Conservation (phyloP, 192 early-diverging fungal genomes). For the Funneliformis mosseae region DNA sequence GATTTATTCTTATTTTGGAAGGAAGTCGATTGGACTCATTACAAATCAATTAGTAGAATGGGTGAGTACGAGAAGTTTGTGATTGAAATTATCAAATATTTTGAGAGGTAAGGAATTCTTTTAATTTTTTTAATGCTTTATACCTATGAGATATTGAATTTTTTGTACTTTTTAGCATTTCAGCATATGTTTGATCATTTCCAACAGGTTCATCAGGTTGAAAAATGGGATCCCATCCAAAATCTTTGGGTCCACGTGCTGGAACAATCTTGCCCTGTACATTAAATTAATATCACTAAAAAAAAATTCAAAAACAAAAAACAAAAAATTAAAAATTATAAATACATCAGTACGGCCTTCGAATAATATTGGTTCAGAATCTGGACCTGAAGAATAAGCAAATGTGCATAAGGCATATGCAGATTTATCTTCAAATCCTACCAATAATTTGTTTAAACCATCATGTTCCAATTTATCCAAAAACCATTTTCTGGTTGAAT, state of each 20-base stretch:
- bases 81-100: background rate
- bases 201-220: slow-evolving; percentile 87
- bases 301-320: background rate
- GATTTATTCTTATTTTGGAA: slow-evolving; percentile 10
- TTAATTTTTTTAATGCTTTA: slow-evolving; percentile 72
- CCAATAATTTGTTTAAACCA: slow-evolving; percentile 78
- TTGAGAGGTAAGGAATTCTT: slow-evolving; percentile 28
- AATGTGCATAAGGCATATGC: slow-evolving; percentile 92
- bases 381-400: slow-evolving; percentile 82
- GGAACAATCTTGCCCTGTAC: slow-evolving; percentile 80
- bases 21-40: slow-evolving; percentile 10
- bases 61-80: background rate
- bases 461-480: slow-evolving; percentile 76
- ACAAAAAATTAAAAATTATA: too few species aligned
- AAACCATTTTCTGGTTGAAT: slow-evolving; percentile 88
- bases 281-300: background rate
- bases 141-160: slow-evolving; percentile 92
- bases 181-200: slow-evolving; percentile 76
- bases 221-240: slow-evolving; percentile 98
- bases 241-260: slow-evolving; percentile 76
- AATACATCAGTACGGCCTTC: slow-evolving; percentile 76
- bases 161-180: slow-evolving; percentile 83
- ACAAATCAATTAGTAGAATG: background rate
- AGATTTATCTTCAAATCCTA: slow-evolving; percentile 85
- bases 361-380: slow-evolving; percentile 81